phyloP scores from a whole-genome alignment of 306 rosid species.

The Ammopiptanthus mongolicus region DNA sequence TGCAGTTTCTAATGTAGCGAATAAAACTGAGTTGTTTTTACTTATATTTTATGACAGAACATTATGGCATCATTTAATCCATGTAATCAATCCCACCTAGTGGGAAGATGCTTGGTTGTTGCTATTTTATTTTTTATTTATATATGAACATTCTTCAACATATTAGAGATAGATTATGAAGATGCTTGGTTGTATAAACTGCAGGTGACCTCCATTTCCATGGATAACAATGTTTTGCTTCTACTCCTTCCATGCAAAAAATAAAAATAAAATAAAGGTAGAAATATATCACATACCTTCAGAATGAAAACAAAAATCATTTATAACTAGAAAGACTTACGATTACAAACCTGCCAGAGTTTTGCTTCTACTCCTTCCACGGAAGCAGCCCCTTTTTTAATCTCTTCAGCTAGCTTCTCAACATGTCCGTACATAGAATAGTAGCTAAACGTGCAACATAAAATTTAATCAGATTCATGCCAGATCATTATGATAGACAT shows the following conservation, averaged over 20 bases:
- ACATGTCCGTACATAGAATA: conserved; percentile 95
- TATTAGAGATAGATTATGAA: too few relatives aligned
- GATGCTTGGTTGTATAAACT: too few relatives aligned
- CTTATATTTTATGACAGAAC: too few relatives aligned
- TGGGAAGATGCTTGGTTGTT: too few relatives aligned
- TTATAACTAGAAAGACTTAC: background rate
- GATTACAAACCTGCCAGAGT: conserved; percentile 77
- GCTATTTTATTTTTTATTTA: too few relatives aligned
- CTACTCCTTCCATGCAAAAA: too few relatives aligned
- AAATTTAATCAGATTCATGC: conserved; percentile 21
- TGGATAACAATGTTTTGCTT: background rate
- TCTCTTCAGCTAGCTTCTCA: conserved; percentile 79
- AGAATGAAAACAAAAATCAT: background rate
- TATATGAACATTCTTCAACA: background rate
- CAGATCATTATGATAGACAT: conserved; percentile 10
- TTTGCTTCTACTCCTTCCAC: conserved; percentile 91
- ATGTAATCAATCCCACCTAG: too few relatives aligned
- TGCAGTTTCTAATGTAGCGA: background rate
- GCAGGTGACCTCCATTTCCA: background rate
- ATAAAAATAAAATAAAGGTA: background rate
- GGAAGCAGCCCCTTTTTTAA: conserved; percentile 83
- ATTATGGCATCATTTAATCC: too few relatives aligned
- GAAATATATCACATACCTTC: background rate
- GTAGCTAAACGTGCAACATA: conserved; percentile 42
- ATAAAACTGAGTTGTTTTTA: background rate